These are phyloP conservation scores for Podospora pseudopauciseta DNA, from an alignment of 495 filamentous ascomycete species.

Conservation along the genomic window DNA sequence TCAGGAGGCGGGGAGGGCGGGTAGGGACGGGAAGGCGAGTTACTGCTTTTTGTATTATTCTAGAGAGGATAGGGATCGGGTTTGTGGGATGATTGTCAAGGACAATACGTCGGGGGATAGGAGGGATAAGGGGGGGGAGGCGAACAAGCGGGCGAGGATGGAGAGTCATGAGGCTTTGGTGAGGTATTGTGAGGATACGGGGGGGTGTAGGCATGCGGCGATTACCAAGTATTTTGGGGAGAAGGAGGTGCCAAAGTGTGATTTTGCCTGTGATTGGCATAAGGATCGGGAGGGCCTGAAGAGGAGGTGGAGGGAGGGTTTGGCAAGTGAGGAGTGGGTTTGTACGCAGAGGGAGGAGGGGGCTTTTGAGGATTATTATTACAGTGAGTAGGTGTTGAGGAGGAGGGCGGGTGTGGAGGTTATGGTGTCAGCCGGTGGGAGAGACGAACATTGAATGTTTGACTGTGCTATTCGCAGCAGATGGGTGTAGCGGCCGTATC, in stretches of 20 bases:
- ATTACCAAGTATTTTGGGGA: slow-evolving; percentile 86
- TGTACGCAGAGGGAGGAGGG: slow-evolving; percentile 66
- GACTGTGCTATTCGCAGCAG: background rate
- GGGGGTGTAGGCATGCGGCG: slow-evolving; percentile 66
- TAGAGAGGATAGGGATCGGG: slow-evolving; percentile 74
- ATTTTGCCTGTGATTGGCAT: slow-evolving; percentile 87
- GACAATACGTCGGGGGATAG: slow-evolving; percentile 38
- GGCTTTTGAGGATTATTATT: slow-evolving; percentile 41
- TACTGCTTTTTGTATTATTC: slow-evolving; percentile 87
- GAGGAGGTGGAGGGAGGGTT: slow-evolving; percentile 56
- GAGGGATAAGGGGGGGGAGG: slow-evolving; percentile 24
- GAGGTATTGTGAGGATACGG: slow-evolving; percentile 75
- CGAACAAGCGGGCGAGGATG: slow-evolving; percentile 33
- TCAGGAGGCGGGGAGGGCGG: slow-evolving; percentile 90
- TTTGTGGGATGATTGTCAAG: slow-evolving; percentile 52
- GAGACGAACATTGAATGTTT: background rate
- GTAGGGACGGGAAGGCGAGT: slow-evolving; percentile 81
- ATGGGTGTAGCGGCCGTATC: background rate
- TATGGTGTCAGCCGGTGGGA: background rate
- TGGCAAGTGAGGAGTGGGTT: slow-evolving; percentile 71
- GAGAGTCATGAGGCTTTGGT: slow-evolving; percentile 58
- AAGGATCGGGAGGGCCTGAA: slow-evolving; percentile 66
- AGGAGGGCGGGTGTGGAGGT: background rate
- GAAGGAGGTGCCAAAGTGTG: slow-evolving; percentile 55
- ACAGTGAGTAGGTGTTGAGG: slow-evolving; percentile 25